Percentiles rank a stretch among this genome's conserved stretches.
Conservation (phyloP, 176 grass and related monocot genomes). For the Musa itinerans region DNA sequence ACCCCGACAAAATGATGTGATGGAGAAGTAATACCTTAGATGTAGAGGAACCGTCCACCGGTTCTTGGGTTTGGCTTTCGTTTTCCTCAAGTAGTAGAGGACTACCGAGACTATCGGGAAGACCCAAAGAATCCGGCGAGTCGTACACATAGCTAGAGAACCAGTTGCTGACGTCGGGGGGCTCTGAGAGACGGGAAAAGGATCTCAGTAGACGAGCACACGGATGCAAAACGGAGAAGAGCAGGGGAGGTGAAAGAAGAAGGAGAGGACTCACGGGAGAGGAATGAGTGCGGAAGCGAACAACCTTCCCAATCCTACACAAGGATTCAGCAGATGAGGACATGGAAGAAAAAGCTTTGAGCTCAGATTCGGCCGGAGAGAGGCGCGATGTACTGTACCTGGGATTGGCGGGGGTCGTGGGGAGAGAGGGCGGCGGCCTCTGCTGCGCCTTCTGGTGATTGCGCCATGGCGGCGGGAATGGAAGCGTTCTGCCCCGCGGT, state of each 20-base stretch:
- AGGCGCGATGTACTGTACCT: background rate
- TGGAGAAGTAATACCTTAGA: slow-evolving; percentile 19
- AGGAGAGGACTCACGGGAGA: slow-evolving; percentile 41
- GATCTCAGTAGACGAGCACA: background rate
- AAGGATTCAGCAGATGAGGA: too few relatives aligned
- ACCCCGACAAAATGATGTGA: too few relatives aligned
- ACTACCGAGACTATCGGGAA: slow-evolving; percentile 10
- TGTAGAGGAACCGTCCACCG: slow-evolving; percentile 10
- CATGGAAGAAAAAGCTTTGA: background rate
- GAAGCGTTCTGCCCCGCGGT: background rate
- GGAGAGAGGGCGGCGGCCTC: background rate
- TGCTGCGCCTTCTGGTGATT: background rate
- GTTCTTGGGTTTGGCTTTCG: slow-evolving; percentile 42
- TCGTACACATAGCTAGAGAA: slow-evolving; percentile 73
- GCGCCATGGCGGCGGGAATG: background rate
- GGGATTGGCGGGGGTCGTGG: background rate
- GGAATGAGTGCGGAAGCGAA: slow-evolving; percentile 35
- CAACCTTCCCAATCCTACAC: slow-evolving; percentile 23
- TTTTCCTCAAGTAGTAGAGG: background rate
- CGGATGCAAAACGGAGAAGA: background rate
- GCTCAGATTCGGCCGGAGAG: background rate
- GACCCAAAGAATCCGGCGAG: slow-evolving; percentile 25
- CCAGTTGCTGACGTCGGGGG: slow-evolving; percentile 77
- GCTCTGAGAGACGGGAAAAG: slow-evolving; percentile 39
- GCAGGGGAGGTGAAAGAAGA: background rate